Base-by-base conservation (phyloP, 2,329 filamentous ascomycete genomes). In the Penicillium sumatraense region DNA sequence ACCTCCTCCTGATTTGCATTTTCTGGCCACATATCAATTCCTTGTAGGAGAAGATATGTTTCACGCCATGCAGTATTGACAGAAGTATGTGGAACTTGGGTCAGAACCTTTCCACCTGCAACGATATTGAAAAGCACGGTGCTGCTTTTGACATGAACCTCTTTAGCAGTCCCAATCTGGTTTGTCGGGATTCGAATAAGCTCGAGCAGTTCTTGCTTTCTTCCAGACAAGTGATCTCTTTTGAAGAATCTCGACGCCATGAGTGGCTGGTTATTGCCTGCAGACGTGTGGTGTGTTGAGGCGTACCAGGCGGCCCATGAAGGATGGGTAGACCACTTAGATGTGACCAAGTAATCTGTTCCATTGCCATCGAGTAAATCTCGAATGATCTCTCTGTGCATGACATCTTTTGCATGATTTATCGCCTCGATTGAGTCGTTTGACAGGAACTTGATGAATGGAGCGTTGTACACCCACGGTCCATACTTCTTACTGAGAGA, bases 31-130 rank as follows among this genome's bases (percentile, higher is more conserved):
- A 48, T 3, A 45, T 57, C 48, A 24, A 51, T 27, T 10, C 24
- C 18, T 26, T 47, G 29, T 3, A 42, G 21, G 5, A 60, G 27
- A 18, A 53, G 21, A 53, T 60, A 51, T 5, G 55, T 24, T 16
- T 36, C 47, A 1, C 57, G 41, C 60, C 58, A 60, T 3, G 51
- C 55, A 10, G 60, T 54, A 9, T 59, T 55, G 16, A 63, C 53
- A 8, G 53, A 51, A 1, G 59, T 58, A 47, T 58, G 35, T 21
- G 54, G 49, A 11, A 8, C 31, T 5, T 35, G 4, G 5, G 23
- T 33, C 24, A 60, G 47, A 24, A 60, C 54, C 42, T 59, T 55
- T 2, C 60, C 60, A 10, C 58, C 56, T 1, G 31, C 51, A 24
- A 59, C 49, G 20, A 63, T 26, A 23, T 50, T 38, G 8, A 52